Evolutionary conservation across 805 yeast genomes (phyloP).

Genomic region (Candida coleopterorum): DNA sequence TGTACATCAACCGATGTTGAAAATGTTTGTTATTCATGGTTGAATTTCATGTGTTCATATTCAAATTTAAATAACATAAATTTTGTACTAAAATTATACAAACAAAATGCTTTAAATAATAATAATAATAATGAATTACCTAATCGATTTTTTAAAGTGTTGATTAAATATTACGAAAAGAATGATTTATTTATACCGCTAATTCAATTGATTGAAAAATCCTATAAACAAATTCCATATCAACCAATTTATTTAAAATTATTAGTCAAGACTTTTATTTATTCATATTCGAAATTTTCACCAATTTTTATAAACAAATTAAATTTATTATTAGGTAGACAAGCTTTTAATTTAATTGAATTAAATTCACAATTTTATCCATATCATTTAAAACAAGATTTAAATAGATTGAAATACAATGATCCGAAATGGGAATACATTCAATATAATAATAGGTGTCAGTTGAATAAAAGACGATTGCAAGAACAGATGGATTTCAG

Average conservation of each 20-base stretch:
- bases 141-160: slow-evolving; percentile 17
- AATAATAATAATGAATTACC: too few species aligned
- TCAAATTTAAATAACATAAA: slow-evolving; percentile 26
- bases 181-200: slow-evolving; percentile 27
- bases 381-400: slow-evolving; percentile 14
- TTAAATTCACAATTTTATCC: slow-evolving; percentile 25
- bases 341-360: slow-evolving; percentile 15
- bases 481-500: slow-evolving; percentile 25
- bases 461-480: neutral
- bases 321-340: slow-evolving; percentile 11
- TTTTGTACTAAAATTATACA: slow-evolving; percentile 13
- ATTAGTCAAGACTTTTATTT: slow-evolving; percentile 26
- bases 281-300: slow-evolving; percentile 30
- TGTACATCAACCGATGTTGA: slow-evolving; percentile 11
- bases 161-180: slow-evolving; percentile 21
- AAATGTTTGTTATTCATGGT: slow-evolving; percentile 24
- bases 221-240: slow-evolving; percentile 15
- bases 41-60: slow-evolving; percentile 25
- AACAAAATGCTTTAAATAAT: slow-evolving; percentile 21
- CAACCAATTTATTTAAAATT: slow-evolving; percentile 18
- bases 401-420: slow-evolving; percentile 20
- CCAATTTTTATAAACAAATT: slow-evolving; percentile 7
- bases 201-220: slow-evolving; percentile 18
- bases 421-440: slow-evolving; percentile 17
- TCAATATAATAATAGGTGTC: neutral